Conservation (phyloP, 257 asterid genomes). For the Eucommia ulmoides region DNA sequence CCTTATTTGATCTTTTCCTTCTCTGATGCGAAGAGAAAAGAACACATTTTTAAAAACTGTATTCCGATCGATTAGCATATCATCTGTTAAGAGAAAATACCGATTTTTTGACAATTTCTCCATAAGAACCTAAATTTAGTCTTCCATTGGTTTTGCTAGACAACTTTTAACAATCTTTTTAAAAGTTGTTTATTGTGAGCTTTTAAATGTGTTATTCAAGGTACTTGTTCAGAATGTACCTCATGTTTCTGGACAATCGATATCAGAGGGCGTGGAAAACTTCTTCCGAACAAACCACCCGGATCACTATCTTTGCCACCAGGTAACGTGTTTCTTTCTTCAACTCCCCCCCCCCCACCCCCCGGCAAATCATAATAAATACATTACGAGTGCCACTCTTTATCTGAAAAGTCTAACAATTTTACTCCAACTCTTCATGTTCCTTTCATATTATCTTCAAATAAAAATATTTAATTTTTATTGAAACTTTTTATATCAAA, state of each 20-base stretch:
- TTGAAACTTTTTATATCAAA: too few relatives aligned
- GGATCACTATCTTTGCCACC: slow-evolving; percentile 88
- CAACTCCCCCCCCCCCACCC: too few relatives aligned
- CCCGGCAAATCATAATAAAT: too few relatives aligned
- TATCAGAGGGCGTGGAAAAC: slow-evolving; percentile 55
- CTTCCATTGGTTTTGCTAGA: background rate
- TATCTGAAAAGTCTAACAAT: too few relatives aligned
- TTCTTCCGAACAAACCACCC: slow-evolving; percentile 77
- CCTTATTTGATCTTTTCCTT: too few relatives aligned
- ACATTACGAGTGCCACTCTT: too few relatives aligned
- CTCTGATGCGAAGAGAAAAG: too few relatives aligned
- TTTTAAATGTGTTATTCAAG: slow-evolving; percentile 26
- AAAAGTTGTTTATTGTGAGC: background rate
- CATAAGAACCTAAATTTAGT: background rate
- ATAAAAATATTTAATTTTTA: too few relatives aligned
- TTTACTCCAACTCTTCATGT: too few relatives aligned
- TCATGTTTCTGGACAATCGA: slow-evolving; percentile 49
- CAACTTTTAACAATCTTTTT: background rate
- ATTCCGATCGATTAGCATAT: too few relatives aligned
- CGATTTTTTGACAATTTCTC: background rate
- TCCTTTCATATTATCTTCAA: too few relatives aligned
- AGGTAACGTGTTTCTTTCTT: slow-evolving; percentile 36
- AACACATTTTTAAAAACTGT: too few relatives aligned
- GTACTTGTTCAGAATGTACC: slow-evolving; percentile 93
- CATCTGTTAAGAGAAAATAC: background rate